Conservation (phyloP, 2,329 filamentous ascomycete genomes). For the Pseudocercospora musae region DNA sequence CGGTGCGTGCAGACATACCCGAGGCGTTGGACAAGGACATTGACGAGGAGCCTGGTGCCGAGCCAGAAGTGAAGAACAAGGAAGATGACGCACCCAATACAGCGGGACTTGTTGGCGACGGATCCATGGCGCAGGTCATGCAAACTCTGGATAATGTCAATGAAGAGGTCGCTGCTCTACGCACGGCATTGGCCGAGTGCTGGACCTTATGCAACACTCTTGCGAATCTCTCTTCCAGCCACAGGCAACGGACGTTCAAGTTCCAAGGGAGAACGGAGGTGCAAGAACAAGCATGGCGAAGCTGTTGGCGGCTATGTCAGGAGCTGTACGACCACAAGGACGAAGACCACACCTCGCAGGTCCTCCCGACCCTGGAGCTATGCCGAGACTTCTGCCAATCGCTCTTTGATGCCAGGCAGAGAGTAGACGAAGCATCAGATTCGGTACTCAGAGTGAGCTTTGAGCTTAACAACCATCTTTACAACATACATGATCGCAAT, state of each 20-base stretch:
- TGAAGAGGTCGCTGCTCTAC: slow-evolving; percentile 65
- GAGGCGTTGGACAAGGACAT: slow-evolving; percentile 41
- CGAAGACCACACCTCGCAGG: slow-evolving; percentile 64
- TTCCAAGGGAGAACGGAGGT: slow-evolving; percentile 70
- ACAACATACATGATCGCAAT: slow-evolving; percentile 82
- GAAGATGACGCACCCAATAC: slow-evolving; percentile 24
- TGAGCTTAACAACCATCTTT: slow-evolving; percentile 91
- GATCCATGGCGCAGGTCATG: slow-evolving; percentile 51
- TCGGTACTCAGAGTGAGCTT: slow-evolving; percentile 89
- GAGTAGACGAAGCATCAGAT: slow-evolving; percentile 74
- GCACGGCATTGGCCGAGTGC: slow-evolving; percentile 76
- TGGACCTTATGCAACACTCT: slow-evolving; percentile 94
- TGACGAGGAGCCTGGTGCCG: slow-evolving; percentile 25
- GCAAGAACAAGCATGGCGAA: slow-evolving; percentile 87
- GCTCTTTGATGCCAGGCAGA: slow-evolving; percentile 78
- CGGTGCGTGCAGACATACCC: slow-evolving; percentile 41
- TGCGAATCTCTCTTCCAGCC: slow-evolving; percentile 77
- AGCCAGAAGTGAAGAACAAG: slow-evolving; percentile 24
- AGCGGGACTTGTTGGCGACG: slow-evolving; percentile 36
- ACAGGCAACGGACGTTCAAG: slow-evolving; percentile 75
- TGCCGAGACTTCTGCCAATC: slow-evolving; percentile 91
- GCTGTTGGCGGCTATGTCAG: slow-evolving; percentile 90
- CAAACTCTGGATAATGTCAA: slow-evolving; percentile 52
- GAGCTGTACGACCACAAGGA: slow-evolving; percentile 79
- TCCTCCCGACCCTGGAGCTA: slow-evolving; percentile 74